Evolutionary conservation across 2,329 filamentous ascomycete genomes (phyloP).

Genomic region (Fusarium newnesense): DNA sequence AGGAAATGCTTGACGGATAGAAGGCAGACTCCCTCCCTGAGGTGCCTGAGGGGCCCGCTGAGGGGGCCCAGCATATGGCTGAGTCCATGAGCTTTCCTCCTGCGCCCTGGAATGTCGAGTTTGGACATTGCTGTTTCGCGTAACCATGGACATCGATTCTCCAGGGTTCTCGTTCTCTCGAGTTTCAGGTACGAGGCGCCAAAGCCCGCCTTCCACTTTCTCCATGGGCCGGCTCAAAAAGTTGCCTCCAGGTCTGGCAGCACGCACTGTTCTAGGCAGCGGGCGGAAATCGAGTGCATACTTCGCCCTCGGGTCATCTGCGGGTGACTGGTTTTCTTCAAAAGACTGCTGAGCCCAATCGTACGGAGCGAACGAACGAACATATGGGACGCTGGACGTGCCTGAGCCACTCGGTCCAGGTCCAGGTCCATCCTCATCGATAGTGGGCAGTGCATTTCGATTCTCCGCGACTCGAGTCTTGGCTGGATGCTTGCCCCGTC

Average conservation of each 20-base stretch:
- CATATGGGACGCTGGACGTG: not conserved
- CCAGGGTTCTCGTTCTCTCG: not conserved
- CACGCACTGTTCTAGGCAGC: not conserved
- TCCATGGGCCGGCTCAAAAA: not conserved
- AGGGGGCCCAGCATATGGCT: not conserved
- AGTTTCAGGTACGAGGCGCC: not conserved
- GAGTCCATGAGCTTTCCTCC: not conserved
- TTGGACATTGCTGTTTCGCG: not conserved
- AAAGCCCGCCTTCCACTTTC: not conserved
- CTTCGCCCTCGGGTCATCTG: not conserved
- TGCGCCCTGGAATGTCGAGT: not conserved
- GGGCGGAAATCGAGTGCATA: not conserved
- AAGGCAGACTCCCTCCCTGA: not conserved
- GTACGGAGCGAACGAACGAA: not conserved
- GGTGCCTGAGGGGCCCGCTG: not conserved
- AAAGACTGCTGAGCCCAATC: not conserved
- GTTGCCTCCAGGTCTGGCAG: not conserved
- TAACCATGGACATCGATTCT: not conserved
- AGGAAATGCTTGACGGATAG: slow-evolving; percentile 28
- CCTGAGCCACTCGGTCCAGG: not conserved
- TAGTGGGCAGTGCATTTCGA: not conserved
- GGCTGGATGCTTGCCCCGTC: not conserved
- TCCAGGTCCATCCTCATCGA: not conserved
- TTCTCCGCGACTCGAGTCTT: not conserved
- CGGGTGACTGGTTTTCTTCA: not conserved